Conservation (phyloP, 2,329 filamentous ascomycete genomes). For the Fusarium sp. region DNA sequence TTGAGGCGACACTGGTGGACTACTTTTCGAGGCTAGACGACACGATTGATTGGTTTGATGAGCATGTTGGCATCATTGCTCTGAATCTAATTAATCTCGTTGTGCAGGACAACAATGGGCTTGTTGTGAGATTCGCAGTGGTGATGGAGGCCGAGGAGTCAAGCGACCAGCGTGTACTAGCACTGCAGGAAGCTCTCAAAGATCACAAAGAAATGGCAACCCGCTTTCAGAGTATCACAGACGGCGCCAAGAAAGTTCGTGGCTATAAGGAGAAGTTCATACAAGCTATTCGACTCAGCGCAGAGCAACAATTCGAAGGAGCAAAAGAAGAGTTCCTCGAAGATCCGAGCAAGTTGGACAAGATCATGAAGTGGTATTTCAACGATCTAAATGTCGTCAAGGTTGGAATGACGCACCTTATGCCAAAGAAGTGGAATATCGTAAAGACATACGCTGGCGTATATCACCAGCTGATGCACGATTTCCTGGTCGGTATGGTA, state of each 20-base stretch:
- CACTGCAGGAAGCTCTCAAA: slow-evolving; percentile 91
- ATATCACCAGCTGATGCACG: slow-evolving; percentile 95
- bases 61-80: slow-evolving; percentile 88
- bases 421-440: slow-evolving; percentile 98
- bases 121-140: slow-evolving; percentile 90
- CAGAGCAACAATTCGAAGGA: slow-evolving; percentile 77
- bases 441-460: slow-evolving; percentile 89
- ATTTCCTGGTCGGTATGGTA: slow-evolving; percentile 84
- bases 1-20: slow-evolving; percentile 86
- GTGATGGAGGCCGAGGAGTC: slow-evolving; percentile 97
- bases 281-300: slow-evolving; percentile 78
- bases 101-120: slow-evolving; percentile 83
- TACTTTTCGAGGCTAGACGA: slow-evolving; percentile 89
- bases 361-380: slow-evolving; percentile 95
- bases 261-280: slow-evolving; percentile 98
- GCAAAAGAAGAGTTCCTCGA: slow-evolving; percentile 80
- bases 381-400: slow-evolving; percentile 97
- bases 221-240: slow-evolving; percentile 93
- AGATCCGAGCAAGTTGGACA: slow-evolving; percentile 84
- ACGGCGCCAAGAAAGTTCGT: slow-evolving; percentile 88
- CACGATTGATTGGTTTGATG: slow-evolving; percentile 93
- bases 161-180: slow-evolving; percentile 90
- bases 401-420: slow-evolving; percentile 87
- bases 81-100: slow-evolving; percentile 91
- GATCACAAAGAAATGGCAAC: slow-evolving; percentile 95